Percentiles rank a stretch among this genome's conserved stretches.
Evolutionary conservation across 768 basidiomycete genomes (phyloP).

Genomic region (Lentinula sp.): DNA sequence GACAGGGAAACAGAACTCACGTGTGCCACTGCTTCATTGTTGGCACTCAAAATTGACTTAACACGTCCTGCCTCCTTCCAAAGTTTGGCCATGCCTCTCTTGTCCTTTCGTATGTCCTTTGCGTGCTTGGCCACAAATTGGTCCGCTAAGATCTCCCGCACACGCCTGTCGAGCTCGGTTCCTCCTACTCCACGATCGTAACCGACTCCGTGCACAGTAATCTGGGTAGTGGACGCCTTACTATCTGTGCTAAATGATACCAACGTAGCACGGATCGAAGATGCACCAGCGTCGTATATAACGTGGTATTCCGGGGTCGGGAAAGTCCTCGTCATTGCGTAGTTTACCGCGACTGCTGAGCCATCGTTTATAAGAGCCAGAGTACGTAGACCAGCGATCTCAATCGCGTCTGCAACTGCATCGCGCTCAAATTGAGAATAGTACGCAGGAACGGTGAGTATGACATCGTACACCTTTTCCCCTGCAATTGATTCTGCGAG

Average conservation of each 20-base stretch:
- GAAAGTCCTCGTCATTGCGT: slow-evolving; percentile 94
- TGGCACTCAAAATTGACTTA: slow-evolving; percentile 91
- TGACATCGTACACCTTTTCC: slow-evolving; percentile 77
- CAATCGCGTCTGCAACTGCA: slow-evolving; percentile 87
- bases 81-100: slow-evolving; percentile 85
- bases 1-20: slow-evolving; percentile 35
- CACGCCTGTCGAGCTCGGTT: slow-evolving; percentile 74
- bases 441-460: slow-evolving; percentile 87
- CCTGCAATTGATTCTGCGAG: slow-evolving; percentile 74
- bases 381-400: slow-evolving; percentile 81
- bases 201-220: slow-evolving; percentile 77
- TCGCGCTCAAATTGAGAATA: slow-evolving; percentile 90
- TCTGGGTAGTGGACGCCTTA: slow-evolving; percentile 53
- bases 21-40: slow-evolving; percentile 67
- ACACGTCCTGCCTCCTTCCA: slow-evolving; percentile 92
- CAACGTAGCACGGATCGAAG: slow-evolving; percentile 71
- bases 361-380: slow-evolving; percentile 90
- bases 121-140: slow-evolving; percentile 71
- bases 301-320: slow-evolving; percentile 76
- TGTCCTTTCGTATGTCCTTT: slow-evolving; percentile 64
- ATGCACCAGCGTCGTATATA: slow-evolving; percentile 92
- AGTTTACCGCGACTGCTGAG: slow-evolving; percentile 93
- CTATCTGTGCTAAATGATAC: slow-evolving; percentile 58
- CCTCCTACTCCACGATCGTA: slow-evolving; percentile 76
- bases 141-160: slow-evolving; percentile 75